phyloP scores from a whole-genome alignment of 2,329 filamentous ascomycete genomes.

The Fusarium coffeatum region DNA sequence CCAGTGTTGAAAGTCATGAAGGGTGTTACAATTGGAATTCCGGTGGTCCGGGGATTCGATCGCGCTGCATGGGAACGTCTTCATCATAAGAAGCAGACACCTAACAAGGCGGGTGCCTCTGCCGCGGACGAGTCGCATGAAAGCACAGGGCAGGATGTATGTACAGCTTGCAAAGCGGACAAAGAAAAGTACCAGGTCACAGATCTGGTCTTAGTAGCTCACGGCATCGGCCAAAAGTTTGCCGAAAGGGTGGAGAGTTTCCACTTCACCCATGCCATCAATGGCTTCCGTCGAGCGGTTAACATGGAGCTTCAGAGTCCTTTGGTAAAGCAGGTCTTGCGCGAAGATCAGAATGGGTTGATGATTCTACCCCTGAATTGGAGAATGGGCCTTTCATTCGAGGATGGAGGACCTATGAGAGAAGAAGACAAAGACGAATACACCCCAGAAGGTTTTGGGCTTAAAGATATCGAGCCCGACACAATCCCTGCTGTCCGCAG shows the following conservation, averaged over 20 bases:
- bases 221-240: conserved; percentile 96
- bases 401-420: conserved; percentile 75
- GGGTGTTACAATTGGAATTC: conserved; percentile 83
- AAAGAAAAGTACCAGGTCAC: conserved; percentile 77
- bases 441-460: conserved; percentile 67
- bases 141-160: conserved; percentile 50
- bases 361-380: conserved; percentile 97
- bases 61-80: conserved; percentile 79
- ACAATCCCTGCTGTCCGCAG: conserved; percentile 93
- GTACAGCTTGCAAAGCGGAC: conserved; percentile 72
- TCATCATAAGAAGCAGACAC: conserved; percentile 62
- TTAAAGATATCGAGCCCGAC: conserved; percentile 92
- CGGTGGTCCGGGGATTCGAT: conserved; percentile 91
- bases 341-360: conserved; percentile 83
- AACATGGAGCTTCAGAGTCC: conserved; percentile 84
- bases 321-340: conserved; percentile 78
- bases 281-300: conserved; percentile 85
- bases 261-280: conserved; percentile 96
- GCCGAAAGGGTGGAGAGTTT: conserved; percentile 95
- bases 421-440: conserved; percentile 66
- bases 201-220: conserved; percentile 89
- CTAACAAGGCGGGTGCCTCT: conserved; percentile 46
- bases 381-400: conserved; percentile 88
- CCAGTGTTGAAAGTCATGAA: conserved; percentile 88
- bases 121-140: conserved; percentile 48